phyloP scores from a whole-genome alignment of 208 protist species.

The Kentomonas sorsogonicus region DNA sequence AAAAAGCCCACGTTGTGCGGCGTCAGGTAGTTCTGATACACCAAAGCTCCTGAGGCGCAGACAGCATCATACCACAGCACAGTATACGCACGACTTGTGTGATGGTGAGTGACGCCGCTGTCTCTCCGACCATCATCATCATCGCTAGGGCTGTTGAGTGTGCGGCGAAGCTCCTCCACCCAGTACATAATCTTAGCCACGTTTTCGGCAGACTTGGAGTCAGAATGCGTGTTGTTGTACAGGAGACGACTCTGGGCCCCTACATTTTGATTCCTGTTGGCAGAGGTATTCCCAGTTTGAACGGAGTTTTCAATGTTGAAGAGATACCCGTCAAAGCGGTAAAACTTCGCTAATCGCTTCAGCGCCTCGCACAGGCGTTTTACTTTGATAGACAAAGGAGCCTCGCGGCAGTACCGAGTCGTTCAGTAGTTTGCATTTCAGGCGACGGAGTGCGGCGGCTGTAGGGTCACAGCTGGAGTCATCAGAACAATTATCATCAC shows the following conservation, averaged over 20 bases:
- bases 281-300: neutral
- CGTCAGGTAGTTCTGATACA: conserved; percentile 81
- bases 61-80: conserved; percentile 92
- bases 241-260: too few relatives aligned
- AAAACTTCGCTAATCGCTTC: conserved; percentile 44
- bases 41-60: conserved; percentile 39
- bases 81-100: neutral
- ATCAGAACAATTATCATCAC: too few relatives aligned
- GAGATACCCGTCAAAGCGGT: conserved; percentile 91
- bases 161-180: too few relatives aligned
- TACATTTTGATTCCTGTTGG: neutral
- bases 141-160: too few relatives aligned
- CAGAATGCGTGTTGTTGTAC: too few relatives aligned
- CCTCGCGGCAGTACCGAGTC: too few relatives aligned
- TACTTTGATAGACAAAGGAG: too few relatives aligned
- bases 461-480: conserved; percentile 8
- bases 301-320: conserved; percentile 84
- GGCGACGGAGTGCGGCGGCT: conserved; percentile 1
- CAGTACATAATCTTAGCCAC: too few relatives aligned
- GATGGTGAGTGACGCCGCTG: neutral
- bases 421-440: too few relatives aligned
- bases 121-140: conserved; percentile 13
- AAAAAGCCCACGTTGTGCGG: conserved; percentile 80
- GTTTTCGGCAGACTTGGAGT: too few relatives aligned
- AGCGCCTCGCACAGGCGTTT: too few relatives aligned